Base-by-base conservation (phyloP, 768 basidiomycete genomes). In the Psilocybe cubensis region DNA sequence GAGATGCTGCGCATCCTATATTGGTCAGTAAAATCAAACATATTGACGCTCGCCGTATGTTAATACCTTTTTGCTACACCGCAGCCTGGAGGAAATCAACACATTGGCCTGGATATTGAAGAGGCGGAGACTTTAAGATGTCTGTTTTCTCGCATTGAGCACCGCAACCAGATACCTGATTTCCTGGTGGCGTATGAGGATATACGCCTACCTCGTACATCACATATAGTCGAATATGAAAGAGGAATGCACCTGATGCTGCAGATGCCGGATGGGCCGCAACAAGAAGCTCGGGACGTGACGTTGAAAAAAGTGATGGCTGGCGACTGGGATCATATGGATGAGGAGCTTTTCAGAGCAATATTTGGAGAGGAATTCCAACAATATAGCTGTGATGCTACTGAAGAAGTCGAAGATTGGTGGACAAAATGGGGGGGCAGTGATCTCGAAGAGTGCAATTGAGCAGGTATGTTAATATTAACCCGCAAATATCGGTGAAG, bases 371-470 rank as follows among this genome's bases (percentile, higher is more conserved):
- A 77, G 35, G 77, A 85, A 59, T 71, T 82, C 50, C 76, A 74
- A 29, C 61, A 85, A 60, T 83, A 79, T 55, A 67, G 72, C 20
- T 81, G 85, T 61, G 79, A 84, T 59, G 77, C 83, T 7, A 76
- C 73, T 48, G 85, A 88, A 48, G 72, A 77, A 38, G 86, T 81
- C 20, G 85, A 84, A 45, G 83, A 86, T 62, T 88, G 85, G 85
- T 88, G 84, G 85, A 75, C 79, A 8, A 82, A 79, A 59, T 79
- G 75, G 73, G 77, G 76, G 11, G 31, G 56, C 12, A 43, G n/a
- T 57, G 46, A 63, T 59, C 20, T 31, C 52, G 55, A 40, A 38
- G 43, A 49, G 48, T n/a, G n/a, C n/a, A n/a, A n/a, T n/a, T n/a
- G n/a, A n/a, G n/a, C n/a, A n/a, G n/a, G n/a, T n/a, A n/a, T n/a